Evolutionary conservation across 805 yeast genomes (phyloP).

Genomic region (Candida ulmi): DNA sequence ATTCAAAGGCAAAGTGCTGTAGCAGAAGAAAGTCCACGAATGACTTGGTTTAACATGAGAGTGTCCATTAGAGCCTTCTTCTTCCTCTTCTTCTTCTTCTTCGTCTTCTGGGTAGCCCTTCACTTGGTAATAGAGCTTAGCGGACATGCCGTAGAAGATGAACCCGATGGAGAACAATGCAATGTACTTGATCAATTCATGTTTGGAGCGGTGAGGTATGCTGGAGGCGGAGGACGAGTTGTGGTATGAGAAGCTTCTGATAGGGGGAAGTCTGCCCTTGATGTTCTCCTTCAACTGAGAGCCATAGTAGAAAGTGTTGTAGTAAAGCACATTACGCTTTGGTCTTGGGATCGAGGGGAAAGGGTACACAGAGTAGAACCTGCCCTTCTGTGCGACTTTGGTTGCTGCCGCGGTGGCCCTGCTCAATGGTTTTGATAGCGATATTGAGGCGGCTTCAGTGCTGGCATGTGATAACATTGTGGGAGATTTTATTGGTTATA

Average conservation of each 20-base stretch:
- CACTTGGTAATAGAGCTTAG: conserved; percentile 22
- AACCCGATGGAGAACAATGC: conserved; percentile 23
- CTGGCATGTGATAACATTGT: conserved; percentile 20
- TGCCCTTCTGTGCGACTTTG: conserved; percentile 1
- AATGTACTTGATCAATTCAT: conserved; percentile 22
- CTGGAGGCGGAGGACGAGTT: conserved; percentile 16
- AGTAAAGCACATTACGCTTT: conserved; percentile 46
- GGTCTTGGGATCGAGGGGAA: conserved; percentile 56
- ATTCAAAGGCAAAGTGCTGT: conserved; percentile 85
- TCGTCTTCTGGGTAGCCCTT: conserved; percentile 17
- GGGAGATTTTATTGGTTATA: conserved; percentile 1
- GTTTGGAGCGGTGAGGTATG: conserved; percentile 11
- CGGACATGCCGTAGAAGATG: conserved; percentile 24
- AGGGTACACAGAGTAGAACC: conserved; percentile 26
- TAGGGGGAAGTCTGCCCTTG: conserved; percentile 23
- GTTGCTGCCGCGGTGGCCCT: conserved; percentile 5
- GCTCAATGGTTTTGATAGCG: conserved; percentile 4
- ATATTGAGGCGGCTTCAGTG: conserved; percentile 4
- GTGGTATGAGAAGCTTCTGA: conserved; percentile 21
- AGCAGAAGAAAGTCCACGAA: conserved; percentile 87
- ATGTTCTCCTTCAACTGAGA: conserved; percentile 25
- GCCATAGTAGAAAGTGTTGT: conserved; percentile 35
- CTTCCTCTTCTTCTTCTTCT: conserved; percentile 18
- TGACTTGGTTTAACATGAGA: conserved; percentile 49
- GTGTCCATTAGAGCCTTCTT: conserved; percentile 15